Base-by-base conservation (phyloP, 306 rosid species). In the Cicer judaicum region DNA sequence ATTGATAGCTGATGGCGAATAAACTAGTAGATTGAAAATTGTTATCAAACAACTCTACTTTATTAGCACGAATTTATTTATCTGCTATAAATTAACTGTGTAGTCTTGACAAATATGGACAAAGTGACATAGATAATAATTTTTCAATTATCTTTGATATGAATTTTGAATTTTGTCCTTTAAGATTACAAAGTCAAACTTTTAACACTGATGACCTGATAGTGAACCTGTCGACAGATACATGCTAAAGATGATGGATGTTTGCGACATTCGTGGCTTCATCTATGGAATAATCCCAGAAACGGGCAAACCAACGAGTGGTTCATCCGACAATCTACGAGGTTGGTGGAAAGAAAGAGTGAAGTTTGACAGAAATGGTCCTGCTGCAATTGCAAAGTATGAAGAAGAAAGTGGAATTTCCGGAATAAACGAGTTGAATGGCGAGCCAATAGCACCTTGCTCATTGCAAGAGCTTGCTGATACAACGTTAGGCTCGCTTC, bases 271-370 rank as follows among this genome's bases (percentile, higher is more conserved):
- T 3, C 87, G 78, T 2, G 97, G 96, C 0, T 92, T 92, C 48
- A 91, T 92, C 4, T 92, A 92, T 72, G 97, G 97, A 36, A 88
- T 92, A 12, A 78, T 92, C 40, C 97, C 96, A 1, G 80, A 79
- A 6, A 85, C 85, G 9, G 96, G 96, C 0, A 92, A 88, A 50
- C 93, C 96, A 1, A 63, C 88, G 1, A 85, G 79, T 10, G 97
- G 96, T 0, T 85, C 93, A 0, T 92, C 97, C 1, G 97, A 92
- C n/a, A 92, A 87, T 44, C 88, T 92, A 7, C 88, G 93, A 12
- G 96, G 77, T 0, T 92, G 97, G 97, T 92, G 97, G 97, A 92
- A 92, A 48, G 97, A 92, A 1, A 82, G 63, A 14, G 93, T 92
- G 0, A 74, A 79, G 65, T 92, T 92, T 39, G 90, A 89, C 21